These are phyloP conservation scores for Caloboletus inedulis DNA, from an alignment of 1,284 basidiomycete genomes.

Conservation along the genomic window DNA sequence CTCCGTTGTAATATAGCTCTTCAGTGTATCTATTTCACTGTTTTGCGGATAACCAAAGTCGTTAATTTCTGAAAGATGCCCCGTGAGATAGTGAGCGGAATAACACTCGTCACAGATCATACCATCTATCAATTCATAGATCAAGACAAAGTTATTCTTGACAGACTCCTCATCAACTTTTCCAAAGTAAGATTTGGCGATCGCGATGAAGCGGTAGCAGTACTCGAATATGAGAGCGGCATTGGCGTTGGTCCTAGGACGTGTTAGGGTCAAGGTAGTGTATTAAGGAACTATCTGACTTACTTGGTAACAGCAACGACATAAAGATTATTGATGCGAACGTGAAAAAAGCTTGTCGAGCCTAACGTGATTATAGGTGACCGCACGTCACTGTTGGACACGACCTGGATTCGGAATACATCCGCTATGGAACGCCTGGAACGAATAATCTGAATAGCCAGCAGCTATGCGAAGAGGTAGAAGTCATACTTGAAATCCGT, in stretches of 20 bases:
- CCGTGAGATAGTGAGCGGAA: neutral
- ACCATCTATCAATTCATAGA: constrained; percentile 96
- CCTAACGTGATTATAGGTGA: constrained; percentile 98
- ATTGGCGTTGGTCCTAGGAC: constrained; percentile 86
- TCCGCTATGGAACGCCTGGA: constrained; percentile 92
- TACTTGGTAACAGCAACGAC: constrained; percentile 94
- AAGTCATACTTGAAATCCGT: constrained; percentile 85
- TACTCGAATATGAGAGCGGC: constrained; percentile 98
- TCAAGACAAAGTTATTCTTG: constrained; percentile 98
- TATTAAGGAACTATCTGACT: constrained; percentile 25
- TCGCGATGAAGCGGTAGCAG: constrained; percentile 92
- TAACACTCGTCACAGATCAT: constrained; percentile 19
- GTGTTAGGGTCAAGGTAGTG: neutral
- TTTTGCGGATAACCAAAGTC: constrained; percentile 99
- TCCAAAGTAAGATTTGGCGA: constrained; percentile 93
- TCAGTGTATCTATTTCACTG: constrained; percentile 95
- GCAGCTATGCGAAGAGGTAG: neutral
- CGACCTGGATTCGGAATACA: constrained; percentile 96
- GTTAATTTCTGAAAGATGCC: constrained; percentile 72
- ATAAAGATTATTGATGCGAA: constrained; percentile 92
- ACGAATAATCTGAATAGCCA: neutral
- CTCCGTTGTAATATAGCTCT: constrained; percentile 98
- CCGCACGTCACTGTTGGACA: constrained; percentile 94
- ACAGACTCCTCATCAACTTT: constrained; percentile 97
- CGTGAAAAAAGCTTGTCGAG: constrained; percentile 97